Evolutionary conservation across 2,329 filamentous ascomycete genomes (phyloP).

Genomic region (Botrytis elliptica): DNA sequence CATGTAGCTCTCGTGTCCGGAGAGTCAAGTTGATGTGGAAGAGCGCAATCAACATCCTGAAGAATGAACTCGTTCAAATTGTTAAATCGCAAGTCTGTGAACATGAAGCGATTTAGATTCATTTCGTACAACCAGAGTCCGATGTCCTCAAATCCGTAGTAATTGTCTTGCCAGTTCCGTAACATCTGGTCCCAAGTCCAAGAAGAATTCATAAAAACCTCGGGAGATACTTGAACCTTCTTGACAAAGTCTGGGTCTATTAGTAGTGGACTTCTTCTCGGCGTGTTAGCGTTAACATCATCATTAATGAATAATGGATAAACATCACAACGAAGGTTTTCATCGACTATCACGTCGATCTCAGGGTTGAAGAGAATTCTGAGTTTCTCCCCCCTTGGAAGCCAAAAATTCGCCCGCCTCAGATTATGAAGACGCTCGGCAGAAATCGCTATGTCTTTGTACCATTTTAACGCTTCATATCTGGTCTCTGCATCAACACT

Average conservation of each 20-base stretch:
- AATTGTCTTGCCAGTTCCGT: background rate
- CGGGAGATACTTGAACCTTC: background rate
- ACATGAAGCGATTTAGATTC: background rate
- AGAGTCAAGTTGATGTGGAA: background rate
- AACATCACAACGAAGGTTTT: background rate
- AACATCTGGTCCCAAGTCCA: background rate
- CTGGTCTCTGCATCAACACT: background rate
- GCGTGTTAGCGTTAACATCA: no score
- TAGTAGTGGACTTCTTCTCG: background rate
- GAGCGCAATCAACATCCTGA: background rate
- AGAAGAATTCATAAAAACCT: background rate
- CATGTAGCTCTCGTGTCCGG: rapidly evolving
- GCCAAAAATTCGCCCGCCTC: no score
- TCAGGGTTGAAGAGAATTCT: background rate
- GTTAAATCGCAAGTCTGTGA: background rate
- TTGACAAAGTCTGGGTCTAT: background rate
- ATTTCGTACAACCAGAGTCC: rapidly evolving
- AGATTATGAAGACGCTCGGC: background rate
- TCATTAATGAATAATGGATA: no score
- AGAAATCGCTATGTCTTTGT: background rate
- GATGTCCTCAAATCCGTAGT: background rate
- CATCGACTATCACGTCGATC: background rate
- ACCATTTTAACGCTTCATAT: rapidly evolving
- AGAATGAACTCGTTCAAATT: background rate
- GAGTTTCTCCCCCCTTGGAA: background rate